phyloP scores from a whole-genome alignment of 1,284 basidiomycete genomes.

The Spongispora temasekensis region DNA sequence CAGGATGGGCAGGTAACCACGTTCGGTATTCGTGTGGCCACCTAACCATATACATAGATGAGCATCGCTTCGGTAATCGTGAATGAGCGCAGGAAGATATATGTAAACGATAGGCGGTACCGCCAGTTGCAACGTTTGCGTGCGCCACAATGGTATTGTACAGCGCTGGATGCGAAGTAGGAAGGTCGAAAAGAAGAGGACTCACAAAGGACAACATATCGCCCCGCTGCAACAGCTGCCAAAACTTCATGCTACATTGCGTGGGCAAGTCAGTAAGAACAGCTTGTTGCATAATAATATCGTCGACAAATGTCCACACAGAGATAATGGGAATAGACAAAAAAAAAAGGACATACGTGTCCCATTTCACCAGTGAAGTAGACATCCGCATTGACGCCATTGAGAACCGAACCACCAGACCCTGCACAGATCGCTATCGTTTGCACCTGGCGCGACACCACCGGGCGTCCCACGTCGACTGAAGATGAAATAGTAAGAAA shows the following conservation, averaged over 20 bases:
- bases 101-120: conserved; percentile 12
- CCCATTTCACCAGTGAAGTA: conserved; percentile 92
- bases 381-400: conserved; percentile 72
- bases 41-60: conserved; percentile 45
- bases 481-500: conserved; percentile 15
- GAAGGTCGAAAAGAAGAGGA: conserved; percentile 2
- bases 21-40: conserved; percentile 87
- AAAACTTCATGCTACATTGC: conserved; percentile 76
- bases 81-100: conserved; percentile 4
- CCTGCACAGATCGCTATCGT: conserved; percentile 86
- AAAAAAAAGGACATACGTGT: conserved; percentile 60
- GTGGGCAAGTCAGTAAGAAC: conserved; percentile 9
- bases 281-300: background rate
- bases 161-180: background rate
- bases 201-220: conserved; percentile 79
- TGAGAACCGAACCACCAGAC: conserved; percentile 75
- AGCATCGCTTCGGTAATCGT: conserved; percentile 8
- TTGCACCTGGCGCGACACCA: conserved; percentile 39
- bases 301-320: no score
- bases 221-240: conserved; percentile 70
- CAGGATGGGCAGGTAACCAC: conserved; percentile 78
- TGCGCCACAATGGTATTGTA: conserved; percentile 16
- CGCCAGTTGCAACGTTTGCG: conserved; percentile 14
- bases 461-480: conserved; percentile 79
- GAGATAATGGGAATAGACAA: no score